These are phyloP conservation scores for Serendipita sp. DNA, from an alignment of 768 basidiomycete genomes.

Conservation along the genomic window DNA sequence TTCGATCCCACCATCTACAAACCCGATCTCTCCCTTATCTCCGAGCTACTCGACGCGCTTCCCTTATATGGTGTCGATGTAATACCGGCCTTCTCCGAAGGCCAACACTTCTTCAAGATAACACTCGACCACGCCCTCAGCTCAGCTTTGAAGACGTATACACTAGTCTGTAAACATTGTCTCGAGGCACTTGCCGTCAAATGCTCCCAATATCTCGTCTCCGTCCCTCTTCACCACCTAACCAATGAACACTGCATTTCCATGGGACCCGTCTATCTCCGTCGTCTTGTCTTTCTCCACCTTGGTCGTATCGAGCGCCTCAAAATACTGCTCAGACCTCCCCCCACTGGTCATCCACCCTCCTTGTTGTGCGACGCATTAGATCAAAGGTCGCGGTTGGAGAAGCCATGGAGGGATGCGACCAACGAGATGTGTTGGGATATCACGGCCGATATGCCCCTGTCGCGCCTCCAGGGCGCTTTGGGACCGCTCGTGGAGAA, in stretches of 20 bases:
- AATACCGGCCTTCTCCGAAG: not conserved
- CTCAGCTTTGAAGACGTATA: constrained; percentile 55
- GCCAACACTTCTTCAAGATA: constrained; percentile 24
- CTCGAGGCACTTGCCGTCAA: constrained; percentile 61
- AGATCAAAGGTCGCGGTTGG: not conserved
- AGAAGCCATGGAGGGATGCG: not conserved
- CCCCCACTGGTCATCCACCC: constrained; percentile 60
- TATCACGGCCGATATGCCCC: not conserved
- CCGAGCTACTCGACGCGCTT: not conserved
- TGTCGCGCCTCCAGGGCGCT: not conserved
- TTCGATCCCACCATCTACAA: constrained; percentile 61
- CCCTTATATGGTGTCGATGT: constrained; percentile 1
- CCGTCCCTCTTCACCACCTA: constrained; percentile 48
- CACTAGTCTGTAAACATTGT: constrained; percentile 50
- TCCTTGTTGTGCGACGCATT: constrained; percentile 33
- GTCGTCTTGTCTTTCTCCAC: constrained; percentile 27
- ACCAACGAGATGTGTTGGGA: not conserved
- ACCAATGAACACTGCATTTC: constrained; percentile 53
- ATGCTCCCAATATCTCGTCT: constrained; percentile 58
- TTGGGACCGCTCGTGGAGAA: constrained; percentile 3
- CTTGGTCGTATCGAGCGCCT: constrained; percentile 23
- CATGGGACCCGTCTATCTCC: constrained; percentile 30
- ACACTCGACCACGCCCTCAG: constrained; percentile 54
- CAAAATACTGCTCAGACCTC: constrained; percentile 32
- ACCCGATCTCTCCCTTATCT: constrained; percentile 21